These are phyloP conservation scores for Coemansia sp. DNA, from an alignment of 192 early-diverging fungal genomes.

Conservation along the genomic window DNA sequence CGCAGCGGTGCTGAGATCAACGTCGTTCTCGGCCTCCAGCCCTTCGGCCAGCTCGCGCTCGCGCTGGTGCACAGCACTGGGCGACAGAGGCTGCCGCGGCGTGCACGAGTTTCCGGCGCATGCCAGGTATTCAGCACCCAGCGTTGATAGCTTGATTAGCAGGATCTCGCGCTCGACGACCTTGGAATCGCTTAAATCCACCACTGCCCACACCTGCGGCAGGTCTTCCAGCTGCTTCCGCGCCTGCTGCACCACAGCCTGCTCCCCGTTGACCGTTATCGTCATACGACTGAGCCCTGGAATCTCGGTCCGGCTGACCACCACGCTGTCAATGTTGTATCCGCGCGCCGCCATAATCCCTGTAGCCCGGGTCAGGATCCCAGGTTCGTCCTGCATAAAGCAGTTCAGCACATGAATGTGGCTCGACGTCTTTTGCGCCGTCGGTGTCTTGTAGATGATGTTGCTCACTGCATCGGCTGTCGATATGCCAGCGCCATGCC, in stretches of 20 bases:
- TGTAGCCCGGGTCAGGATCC: slow-evolving; percentile 72
- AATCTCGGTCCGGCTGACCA: slow-evolving; percentile 95
- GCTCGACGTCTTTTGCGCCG: slow-evolving; percentile 48
- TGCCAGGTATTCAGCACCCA: slow-evolving; percentile 61
- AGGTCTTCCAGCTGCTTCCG: slow-evolving; percentile 91
- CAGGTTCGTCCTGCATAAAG: slow-evolving; percentile 87
- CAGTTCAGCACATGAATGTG: slow-evolving; percentile 84
- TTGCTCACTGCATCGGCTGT: slow-evolving; percentile 48
- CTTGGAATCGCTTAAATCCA: slow-evolving; percentile 87
- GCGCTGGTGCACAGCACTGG: slow-evolving; percentile 30
- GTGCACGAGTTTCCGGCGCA: slow-evolving; percentile 44
- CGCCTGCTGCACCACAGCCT: slow-evolving; percentile 84
- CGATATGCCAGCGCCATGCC: slow-evolving; percentile 17
- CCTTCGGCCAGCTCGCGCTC: slow-evolving; percentile 31
- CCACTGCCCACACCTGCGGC: slow-evolving; percentile 93
- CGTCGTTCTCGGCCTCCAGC: slow-evolving; percentile 2
- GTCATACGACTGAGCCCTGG: slow-evolving; percentile 92
- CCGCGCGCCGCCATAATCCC: slow-evolving; percentile 91
- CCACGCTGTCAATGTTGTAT: slow-evolving; percentile 96
- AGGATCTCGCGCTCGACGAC: slow-evolving; percentile 92
- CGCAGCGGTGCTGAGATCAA: slow-evolving; percentile 8
- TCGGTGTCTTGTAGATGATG: slow-evolving; percentile 53
- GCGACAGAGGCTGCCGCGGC: slow-evolving; percentile 39
- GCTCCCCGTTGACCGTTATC: slow-evolving; percentile 85
- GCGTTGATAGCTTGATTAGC: slow-evolving; percentile 88